Percentiles rank a stretch among this genome's conserved stretches.
These are phyloP conservation scores for cucumber (Cucumis sativus) DNA, from an alignment of 306 rosid species.

Conservation along the genomic window Cucumber_9930_V3 NC_026657.2:9135501-9136000, in stretches of 20 bases:
- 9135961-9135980: conserved; percentile 92
- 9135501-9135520: not conserved
- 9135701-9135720: not conserved
- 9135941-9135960: conserved; percentile 75
- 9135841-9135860: conserved; percentile 13
- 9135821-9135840: not conserved
- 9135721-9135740: too few relatives aligned
- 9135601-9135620: not conserved
- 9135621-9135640: not conserved
- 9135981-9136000: conserved; percentile 93
- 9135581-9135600: not conserved
- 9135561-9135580: not conserved
- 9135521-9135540: not conserved
- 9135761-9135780: conserved; percentile 63
- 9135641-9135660: not conserved
- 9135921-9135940: conserved; percentile 85
- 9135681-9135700: not conserved
- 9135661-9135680: not conserved
- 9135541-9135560: not conserved
- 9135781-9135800: conserved; percentile 75
- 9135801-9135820: conserved; percentile 67
- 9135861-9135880: not conserved
- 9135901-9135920: conserved; percentile 97
- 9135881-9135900: conserved; percentile 1
- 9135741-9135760: conserved; percentile 55